Conservation (phyloP, 306 rosid genomes). For the apple (Malus domestica) region ASM211411v1 NC_041798.1:36163501-36164000, state of each 20-base stretch:
- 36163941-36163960: slow-evolving; percentile 44
- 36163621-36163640: slow-evolving; percentile 91
- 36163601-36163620: slow-evolving; percentile 54
- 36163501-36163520: slow-evolving; percentile 47
- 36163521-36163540: slow-evolving; percentile 74
- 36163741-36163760: slow-evolving; percentile 95
- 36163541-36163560: slow-evolving; percentile 58
- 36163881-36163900: slow-evolving; percentile 64
- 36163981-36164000: slow-evolving; percentile 66
- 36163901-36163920: slow-evolving; percentile 55
- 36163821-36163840: slow-evolving; percentile 48
- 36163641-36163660: background rate
- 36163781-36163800: slow-evolving; percentile 90
- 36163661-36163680: background rate
- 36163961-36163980: slow-evolving; percentile 59
- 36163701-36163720: background rate
- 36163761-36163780: slow-evolving; percentile 78
- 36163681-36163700: background rate
- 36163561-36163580: slow-evolving; percentile 61
- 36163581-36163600: slow-evolving; percentile 46
- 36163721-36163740: slow-evolving; percentile 93
- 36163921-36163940: slow-evolving; percentile 74
- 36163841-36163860: slow-evolving; percentile 52
- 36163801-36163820: slow-evolving; percentile 69
- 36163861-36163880: slow-evolving; percentile 65